Conservation (phyloP, 2,329 filamentous ascomycete genomes). For the Didymella segeticola region DNA sequence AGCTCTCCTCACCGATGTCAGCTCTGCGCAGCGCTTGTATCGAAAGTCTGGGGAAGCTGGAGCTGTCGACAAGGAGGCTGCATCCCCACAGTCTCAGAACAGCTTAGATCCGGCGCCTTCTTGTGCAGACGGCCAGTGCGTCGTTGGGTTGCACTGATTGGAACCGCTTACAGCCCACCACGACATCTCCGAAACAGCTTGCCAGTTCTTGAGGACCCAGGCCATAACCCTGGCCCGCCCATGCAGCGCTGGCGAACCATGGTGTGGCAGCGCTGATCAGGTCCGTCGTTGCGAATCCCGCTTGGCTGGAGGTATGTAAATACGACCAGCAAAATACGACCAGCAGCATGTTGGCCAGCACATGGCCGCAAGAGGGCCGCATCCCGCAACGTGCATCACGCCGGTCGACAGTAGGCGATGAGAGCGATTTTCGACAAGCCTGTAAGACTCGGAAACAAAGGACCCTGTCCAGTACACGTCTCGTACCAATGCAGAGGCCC, state of each 20-base stretch:
- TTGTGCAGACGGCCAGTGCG: slow-evolving; percentile 14
- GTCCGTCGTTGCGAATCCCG: slow-evolving; percentile 7
- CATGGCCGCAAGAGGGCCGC: slow-evolving; percentile 3
- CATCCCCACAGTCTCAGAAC: slow-evolving; percentile 30
- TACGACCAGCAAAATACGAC: too few species aligned
- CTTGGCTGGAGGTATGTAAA: not conserved
- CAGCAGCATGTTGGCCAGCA: not conserved
- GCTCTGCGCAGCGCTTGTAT: slow-evolving; percentile 18
- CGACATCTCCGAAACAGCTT: slow-evolving; percentile 22
- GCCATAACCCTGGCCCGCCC: slow-evolving; percentile 9
- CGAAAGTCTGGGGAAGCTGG: slow-evolving; percentile 37
- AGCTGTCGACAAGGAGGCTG: slow-evolving; percentile 23
- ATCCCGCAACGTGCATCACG: slow-evolving; percentile 3
- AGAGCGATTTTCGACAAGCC: slow-evolving; percentile 11
- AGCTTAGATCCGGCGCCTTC: slow-evolving; percentile 22
- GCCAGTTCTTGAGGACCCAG: slow-evolving; percentile 12
- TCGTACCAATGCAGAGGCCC: slow-evolving; percentile 32
- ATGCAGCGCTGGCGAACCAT: slow-evolving; percentile 17
- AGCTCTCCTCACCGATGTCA: slow-evolving; percentile 26
- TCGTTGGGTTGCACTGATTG: slow-evolving; percentile 13
- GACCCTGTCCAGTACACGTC: slow-evolving; percentile 17
- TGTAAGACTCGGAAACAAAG: slow-evolving; percentile 15
- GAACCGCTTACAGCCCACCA: slow-evolving; percentile 28
- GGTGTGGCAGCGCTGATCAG: slow-evolving; percentile 13
- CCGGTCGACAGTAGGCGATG: slow-evolving; percentile 1